phyloP scores from a whole-genome alignment of 805 yeast species.

The Saccharomycopsis fodiens region DNA sequence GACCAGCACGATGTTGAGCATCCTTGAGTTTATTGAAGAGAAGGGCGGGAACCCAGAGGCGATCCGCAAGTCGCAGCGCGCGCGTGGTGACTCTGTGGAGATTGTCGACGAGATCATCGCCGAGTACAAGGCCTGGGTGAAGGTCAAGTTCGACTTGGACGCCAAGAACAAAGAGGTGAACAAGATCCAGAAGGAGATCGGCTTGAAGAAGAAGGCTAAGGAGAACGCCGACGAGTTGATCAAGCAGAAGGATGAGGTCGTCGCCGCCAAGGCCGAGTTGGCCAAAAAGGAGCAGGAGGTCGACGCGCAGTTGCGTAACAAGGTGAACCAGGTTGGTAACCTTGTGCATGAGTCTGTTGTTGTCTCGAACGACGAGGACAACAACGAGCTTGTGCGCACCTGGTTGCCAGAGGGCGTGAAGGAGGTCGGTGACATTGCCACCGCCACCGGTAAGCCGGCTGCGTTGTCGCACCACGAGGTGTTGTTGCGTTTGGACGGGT shows the following conservation, averaged over 20 bases:
- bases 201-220: constrained; percentile 85
- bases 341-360: constrained; percentile 90
- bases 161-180: constrained; percentile 83
- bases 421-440: constrained; percentile 55
- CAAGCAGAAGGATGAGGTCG: constrained; percentile 70
- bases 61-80: constrained; percentile 82
- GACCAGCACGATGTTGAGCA: constrained; percentile 66
- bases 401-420: constrained; percentile 77
- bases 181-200: constrained; percentile 88
- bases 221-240: constrained; percentile 86
- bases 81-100: constrained; percentile 93
- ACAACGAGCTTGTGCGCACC: constrained; percentile 78
- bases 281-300: constrained; percentile 68
- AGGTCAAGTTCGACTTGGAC: constrained; percentile 82
- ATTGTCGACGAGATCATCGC: constrained; percentile 89
- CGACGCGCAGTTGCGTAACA: constrained; percentile 63
- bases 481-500: constrained; percentile 88
- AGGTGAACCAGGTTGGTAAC: constrained; percentile 90
- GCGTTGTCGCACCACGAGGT: constrained; percentile 91
- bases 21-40: constrained; percentile 84
- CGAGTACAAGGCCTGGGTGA: constrained; percentile 90
- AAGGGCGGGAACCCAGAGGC: constrained; percentile 94
- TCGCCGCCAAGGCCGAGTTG: constrained; percentile 59
- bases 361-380: constrained; percentile 78
- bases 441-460: constrained; percentile 73